Evolutionary conservation across 345 rosid species (phyloP).

Genomic region (Boechera divaricarpa): DNA sequence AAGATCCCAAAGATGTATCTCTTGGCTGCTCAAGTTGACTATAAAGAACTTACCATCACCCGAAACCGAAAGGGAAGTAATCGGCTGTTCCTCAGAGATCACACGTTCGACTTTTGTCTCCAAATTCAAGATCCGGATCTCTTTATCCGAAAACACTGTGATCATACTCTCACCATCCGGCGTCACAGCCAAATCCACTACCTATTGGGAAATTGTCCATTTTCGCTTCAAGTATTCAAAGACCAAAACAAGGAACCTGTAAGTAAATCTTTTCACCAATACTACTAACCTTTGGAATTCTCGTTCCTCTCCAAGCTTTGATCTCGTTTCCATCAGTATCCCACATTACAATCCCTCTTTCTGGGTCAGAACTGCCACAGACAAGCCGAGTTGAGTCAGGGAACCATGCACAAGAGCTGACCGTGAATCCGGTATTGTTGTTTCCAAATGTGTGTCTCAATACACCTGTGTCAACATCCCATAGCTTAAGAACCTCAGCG

Average conservation of each 20-base stretch:
- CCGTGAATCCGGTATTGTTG: slow-evolving; percentile 65
- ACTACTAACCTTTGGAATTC: slow-evolving; percentile 77
- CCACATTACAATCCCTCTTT: slow-evolving; percentile 87
- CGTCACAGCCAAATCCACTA: slow-evolving; percentile 77
- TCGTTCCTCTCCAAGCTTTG: slow-evolving; percentile 78
- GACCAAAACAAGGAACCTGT: slow-evolving; percentile 5
- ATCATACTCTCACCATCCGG: slow-evolving; percentile 80
- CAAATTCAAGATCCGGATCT: slow-evolving; percentile 67
- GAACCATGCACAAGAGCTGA: slow-evolving; percentile 97
- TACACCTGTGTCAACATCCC: slow-evolving; percentile 92
- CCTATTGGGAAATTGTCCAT: slow-evolving; percentile 30
- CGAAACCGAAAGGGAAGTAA: slow-evolving; percentile 69
- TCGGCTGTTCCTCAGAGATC: slow-evolving; percentile 69
- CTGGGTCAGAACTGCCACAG: slow-evolving; percentile 87
- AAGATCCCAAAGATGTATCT: slow-evolving; percentile 93
- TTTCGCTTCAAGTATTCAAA: not conserved
- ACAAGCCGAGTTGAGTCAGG: slow-evolving; percentile 87
- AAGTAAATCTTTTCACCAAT: slow-evolving; percentile 8
- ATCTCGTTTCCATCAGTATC: slow-evolving; percentile 85
- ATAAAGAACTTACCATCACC: slow-evolving; percentile 70
- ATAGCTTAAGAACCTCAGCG: slow-evolving; percentile 80
- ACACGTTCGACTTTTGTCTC: slow-evolving; percentile 64
- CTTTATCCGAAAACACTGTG: slow-evolving; percentile 63
- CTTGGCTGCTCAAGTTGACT: slow-evolving; percentile 83
- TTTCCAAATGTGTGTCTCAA: slow-evolving; percentile 90